Base-by-base conservation (phyloP, 345 rosid species). In the Syzygium aqueum region DNA sequence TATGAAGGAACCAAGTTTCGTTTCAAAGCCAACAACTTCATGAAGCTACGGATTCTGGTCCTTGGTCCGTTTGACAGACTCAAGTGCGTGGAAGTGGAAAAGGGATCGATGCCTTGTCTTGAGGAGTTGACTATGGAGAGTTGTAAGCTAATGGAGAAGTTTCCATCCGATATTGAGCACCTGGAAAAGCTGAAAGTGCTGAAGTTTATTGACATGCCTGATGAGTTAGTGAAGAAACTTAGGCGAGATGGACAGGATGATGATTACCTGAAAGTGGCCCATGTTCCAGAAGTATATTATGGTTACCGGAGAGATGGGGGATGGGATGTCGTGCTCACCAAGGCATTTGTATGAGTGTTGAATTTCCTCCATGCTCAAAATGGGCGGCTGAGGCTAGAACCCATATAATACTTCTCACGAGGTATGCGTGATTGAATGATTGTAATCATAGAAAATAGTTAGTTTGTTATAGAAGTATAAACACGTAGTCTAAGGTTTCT, bases 121-220 rank as follows among this genome's bases (percentile, higher is more conserved):
- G 91, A 90, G 59, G 85, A 90, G 86, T 27, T 90, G 46, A 65
- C 77, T 30, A 89, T 91, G 23, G 90, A 87, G 85, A 85, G 88
- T 7, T 90, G 91, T 73, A 85, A 86, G 77, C 54, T 51, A 11
- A 33, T 92, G 77, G 52, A 87, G 54, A 56, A 87, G 52, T 86
- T 90, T 17, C 92, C 93, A 1, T 85, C 49, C 5, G 89, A 91
- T 16, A 88, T 92, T 11, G 90, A 90, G 85, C 88, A 89, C 67
- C 73, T 92, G 67, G 57, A 51, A 21, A 92, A 52, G 67, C 89
- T 92, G 5, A 78, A 88, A 54, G 89, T 89, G 7, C 87, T 92
- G 28, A 86, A 89, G 77, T 89, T 90, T 25, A 86, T 90, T 21
- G 90, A 89, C 21, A 88, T 90, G 92, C 89, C 92, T 12, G 88